phyloP scores from a whole-genome alignment of 768 basidiomycete species.

The Paxillus ammoniavirescens region DNA sequence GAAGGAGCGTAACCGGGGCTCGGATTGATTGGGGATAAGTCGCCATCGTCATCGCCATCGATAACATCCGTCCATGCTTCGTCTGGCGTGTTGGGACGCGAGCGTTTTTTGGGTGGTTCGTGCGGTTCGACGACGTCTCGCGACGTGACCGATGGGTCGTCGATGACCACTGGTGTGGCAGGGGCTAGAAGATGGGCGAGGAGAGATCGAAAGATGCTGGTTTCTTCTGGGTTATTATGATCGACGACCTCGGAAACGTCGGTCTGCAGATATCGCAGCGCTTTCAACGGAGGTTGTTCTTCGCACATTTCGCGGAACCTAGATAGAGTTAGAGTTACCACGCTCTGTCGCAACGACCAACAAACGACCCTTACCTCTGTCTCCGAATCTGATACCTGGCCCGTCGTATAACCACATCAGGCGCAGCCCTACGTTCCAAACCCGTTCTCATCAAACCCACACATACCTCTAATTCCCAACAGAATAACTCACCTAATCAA shows the following conservation, averaged over 20 bases:
- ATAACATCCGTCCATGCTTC: constrained; percentile 44
- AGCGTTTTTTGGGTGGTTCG: constrained; percentile 45
- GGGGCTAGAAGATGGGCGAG: constrained; percentile 61
- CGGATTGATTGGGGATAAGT: neutral
- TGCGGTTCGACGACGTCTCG: constrained; percentile 18
- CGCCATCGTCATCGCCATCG: constrained; percentile 29
- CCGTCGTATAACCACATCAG: constrained; percentile 62
- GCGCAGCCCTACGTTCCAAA: constrained; percentile 45
- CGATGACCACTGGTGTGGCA: constrained; percentile 5
- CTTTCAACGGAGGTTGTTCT: constrained; percentile 53
- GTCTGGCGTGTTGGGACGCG: constrained; percentile 41
- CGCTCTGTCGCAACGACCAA: neutral
- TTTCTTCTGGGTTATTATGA: constrained; percentile 60
- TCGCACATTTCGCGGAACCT: constrained; percentile 87
- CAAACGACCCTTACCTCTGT: constrained; percentile 56
- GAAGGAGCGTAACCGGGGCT: too few species aligned
- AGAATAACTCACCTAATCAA: constrained; percentile 51
- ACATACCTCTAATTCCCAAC: neutral
- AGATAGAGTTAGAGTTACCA: neutral
- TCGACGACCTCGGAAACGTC: constrained; percentile 72
- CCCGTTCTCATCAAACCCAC: neutral
- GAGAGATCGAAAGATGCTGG: constrained; percentile 60
- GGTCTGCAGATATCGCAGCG: constrained; percentile 68
- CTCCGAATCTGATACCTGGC: constrained; percentile 63
- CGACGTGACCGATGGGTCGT: neutral